Evolutionary conservation across 805 yeast genomes (phyloP), one percentile per base, ranked within the genome.

Genomic region (Metschnikowia bowlesiae): DNA sequence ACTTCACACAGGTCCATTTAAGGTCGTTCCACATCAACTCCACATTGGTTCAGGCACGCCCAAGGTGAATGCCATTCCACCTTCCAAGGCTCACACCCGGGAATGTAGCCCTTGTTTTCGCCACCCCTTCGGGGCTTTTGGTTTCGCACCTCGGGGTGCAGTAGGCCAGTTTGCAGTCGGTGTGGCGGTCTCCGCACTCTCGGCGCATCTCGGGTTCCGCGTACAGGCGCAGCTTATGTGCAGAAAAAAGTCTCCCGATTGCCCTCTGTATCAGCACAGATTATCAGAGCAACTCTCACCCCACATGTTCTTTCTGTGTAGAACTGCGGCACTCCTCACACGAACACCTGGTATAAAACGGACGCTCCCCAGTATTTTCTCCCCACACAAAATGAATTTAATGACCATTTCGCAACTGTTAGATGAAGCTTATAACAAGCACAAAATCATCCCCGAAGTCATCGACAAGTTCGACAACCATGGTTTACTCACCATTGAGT

Each of bases 401-500:
- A 68, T 79, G 57, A 80, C 83, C 16, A 80, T 80, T 51, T 74
- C 82, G 39, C 80, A 76, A 63, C 77, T 81, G 36, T 72, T 80
- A 53, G 80, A 74, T 59, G 83, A 79, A 52, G 67, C 81, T 14
- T 71, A 70, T 54, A 57, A 62, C 47, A 78, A 78, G 59, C 79
- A 75, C 64, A 78, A 74, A 54, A 67, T 80, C 49, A 64, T 76
- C 32, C 83, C 84, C 30, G 82, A 78, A 4, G 82, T 79, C 8
- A 71, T 78, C 49, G 80, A 78, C 51, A 66, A 74, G 52, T 74
- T 73, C 52, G 70, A 64, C 29, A 67, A 82, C 36, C 79, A 78
- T 53, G 84, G 83, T 2, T 69, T 85, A 52, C 70, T 87, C 50
- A 79, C 85, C 51, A 83, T 84, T 53, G 79, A 82, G 41, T 87